Evolutionary conservation across 441 rosid species (phyloP), one percentile per base, ranked within the genome.

Genomic region (Sinapis alba): DNA sequence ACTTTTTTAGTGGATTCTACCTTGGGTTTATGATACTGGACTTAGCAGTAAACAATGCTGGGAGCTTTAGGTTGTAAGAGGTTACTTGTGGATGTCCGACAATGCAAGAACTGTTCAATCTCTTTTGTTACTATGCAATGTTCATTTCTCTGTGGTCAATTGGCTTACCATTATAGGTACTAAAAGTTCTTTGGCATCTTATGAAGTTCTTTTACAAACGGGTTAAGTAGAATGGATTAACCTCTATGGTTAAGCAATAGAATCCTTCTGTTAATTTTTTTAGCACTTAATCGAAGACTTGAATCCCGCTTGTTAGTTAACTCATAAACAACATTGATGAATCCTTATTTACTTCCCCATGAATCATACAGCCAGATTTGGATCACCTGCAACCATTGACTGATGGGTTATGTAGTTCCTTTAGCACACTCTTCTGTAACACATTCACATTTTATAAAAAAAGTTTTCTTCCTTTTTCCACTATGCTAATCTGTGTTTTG

Each of bases 91-190:
- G 7, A 43, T 38, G 34, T n/a, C 71, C 62, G 45, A 70, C 56
- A 76, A 36, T 57, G 24, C 18, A 32, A 70, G 67, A 70, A 64
- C 45, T 58, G 43, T 61, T 74, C 50, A 20, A 7, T 59, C 15
- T 58, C 28, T 62, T 59, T 13, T 18, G 3, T 23, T 30, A 51
- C 65, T 63, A 45, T 12, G 30, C 12, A 63, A 12, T 41, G 21
- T 26, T 5, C 34, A 34, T n/a, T 73, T 3, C 24, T 51, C 12
- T 62, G 53, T 50, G 23, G 23, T 50, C 24, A 24, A 24, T 24
- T 24, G 27, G 27, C 27, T 2, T 24, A 24, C 27, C 2, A 24
- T 24, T 24, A 24, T 24, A 57, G 18, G 71, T 30, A 67, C 38
- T 32, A 18, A 59, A 45, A 45, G 15, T 34, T 34, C 41, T 34